A percentile compares a stretch with the other conserved stretches of the same genome.
Evolutionary conservation across 2,329 filamentous ascomycete genomes (phyloP).

Genomic region (Cryphonectria naterciae): DNA sequence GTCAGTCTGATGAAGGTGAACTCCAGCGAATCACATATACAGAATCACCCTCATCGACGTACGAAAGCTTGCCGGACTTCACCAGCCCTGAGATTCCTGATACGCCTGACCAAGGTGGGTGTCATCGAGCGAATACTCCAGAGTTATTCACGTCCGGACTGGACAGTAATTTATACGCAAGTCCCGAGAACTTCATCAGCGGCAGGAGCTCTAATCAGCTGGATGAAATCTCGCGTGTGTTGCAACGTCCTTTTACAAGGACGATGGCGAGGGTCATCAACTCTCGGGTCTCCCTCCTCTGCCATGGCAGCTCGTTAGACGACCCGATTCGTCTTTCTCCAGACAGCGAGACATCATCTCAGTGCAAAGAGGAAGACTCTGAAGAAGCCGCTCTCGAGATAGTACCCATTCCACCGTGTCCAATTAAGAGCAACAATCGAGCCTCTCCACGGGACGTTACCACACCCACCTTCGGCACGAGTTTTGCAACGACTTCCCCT

Average conservation of each 20-base stretch:
- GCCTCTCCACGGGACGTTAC: not conserved
- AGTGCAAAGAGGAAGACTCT: not conserved
- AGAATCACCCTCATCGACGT: too few species aligned
- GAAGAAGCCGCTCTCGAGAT: not conserved
- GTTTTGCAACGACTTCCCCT: not conserved
- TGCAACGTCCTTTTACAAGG: not conserved
- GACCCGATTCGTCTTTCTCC: not conserved
- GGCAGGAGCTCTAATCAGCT: not conserved
- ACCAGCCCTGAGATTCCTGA: too few species aligned
- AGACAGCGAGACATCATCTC: not conserved
- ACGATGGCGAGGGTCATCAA: fast-evolving
- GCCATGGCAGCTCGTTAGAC: too few species aligned
- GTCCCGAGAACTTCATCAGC: not conserved
- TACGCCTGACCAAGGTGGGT: too few species aligned
- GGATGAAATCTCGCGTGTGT: not conserved
- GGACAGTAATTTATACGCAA: not conserved
- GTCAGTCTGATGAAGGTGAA: too few species aligned
- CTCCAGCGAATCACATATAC: too few species aligned
- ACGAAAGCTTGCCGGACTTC: too few species aligned
- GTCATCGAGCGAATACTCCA: not conserved
- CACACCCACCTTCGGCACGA: not conserved
- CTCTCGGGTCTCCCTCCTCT: not conserved
- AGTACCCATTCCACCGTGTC: not conserved
- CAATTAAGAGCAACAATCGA: not conserved
- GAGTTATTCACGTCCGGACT: not conserved